Evolutionary conservation across 208 protist species (phyloP).

Genomic region (Porcisia deanei): DNA sequence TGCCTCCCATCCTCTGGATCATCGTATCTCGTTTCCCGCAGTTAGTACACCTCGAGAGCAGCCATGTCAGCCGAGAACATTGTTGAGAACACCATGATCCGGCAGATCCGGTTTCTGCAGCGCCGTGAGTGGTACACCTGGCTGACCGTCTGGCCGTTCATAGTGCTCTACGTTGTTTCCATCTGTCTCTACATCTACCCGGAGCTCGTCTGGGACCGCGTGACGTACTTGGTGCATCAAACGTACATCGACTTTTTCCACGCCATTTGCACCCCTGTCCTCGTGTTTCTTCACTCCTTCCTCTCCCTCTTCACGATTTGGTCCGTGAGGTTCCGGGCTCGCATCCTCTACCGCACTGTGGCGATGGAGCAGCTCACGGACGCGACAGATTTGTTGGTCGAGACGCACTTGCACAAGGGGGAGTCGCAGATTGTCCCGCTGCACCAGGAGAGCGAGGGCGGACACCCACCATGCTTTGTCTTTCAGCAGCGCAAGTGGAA

Average conservation of each 20-base stretch:
- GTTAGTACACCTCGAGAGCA: not conserved
- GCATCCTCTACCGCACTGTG: conserved; percentile 61
- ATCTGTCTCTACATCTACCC: conserved; percentile 73
- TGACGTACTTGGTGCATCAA: conserved; percentile 86
- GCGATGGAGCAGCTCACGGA: conserved; percentile 37
- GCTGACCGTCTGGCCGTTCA: conserved; percentile 87
- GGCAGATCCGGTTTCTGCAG: conserved; percentile 58
- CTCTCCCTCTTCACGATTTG: conserved; percentile 91
- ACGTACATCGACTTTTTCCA: conserved; percentile 93
- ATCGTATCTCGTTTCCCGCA: not conserved
- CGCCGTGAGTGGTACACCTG: conserved; percentile 75
- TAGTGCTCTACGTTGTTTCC: conserved; percentile 65
- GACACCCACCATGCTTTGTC: conserved; percentile 73
- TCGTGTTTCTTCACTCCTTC: conserved; percentile 85
- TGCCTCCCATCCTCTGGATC: not conserved
- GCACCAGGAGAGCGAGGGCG: conserved; percentile 55
- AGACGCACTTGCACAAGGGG: conserved; percentile 79
- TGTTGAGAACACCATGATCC: conserved; percentile 75
- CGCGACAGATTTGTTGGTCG: conserved; percentile 78
- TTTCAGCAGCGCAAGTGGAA: conserved; percentile 93
- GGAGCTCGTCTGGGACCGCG: conserved; percentile 84
- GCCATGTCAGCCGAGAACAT: conserved; percentile 45
- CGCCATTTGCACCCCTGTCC: conserved; percentile 77
- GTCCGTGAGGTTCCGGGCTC: conserved; percentile 82
- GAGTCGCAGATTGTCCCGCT: conserved; percentile 85